Conservation (phyloP, 1,284 basidiomycete species). For the Pisolithus thermaeus region DNA sequence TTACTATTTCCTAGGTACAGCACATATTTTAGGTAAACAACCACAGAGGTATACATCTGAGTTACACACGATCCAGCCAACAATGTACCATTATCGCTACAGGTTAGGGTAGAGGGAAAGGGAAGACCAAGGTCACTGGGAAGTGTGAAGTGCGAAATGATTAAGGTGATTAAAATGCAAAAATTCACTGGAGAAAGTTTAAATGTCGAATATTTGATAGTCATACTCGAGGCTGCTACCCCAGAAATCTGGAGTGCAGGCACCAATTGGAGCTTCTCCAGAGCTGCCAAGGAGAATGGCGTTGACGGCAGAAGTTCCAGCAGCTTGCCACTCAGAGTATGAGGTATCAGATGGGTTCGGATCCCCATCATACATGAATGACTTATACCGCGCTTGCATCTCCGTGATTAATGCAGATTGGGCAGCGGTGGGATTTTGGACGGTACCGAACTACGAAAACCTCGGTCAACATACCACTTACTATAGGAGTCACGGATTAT, state of each 20-base stretch:
- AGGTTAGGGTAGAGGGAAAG: slow-evolving; percentile 1
- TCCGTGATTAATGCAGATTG: slow-evolving; percentile 56
- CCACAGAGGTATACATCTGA: no score
- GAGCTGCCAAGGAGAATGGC: slow-evolving; percentile 53
- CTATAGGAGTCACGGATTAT: not conserved
- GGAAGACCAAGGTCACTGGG: not conserved
- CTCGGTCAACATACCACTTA: not conserved
- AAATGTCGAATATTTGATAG: slow-evolving; percentile 60
- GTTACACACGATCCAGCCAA: no score
- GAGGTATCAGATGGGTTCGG: slow-evolving; percentile 45
- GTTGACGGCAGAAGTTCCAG: slow-evolving; percentile 44
- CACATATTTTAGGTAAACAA: no score
- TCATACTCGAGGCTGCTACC: slow-evolving; percentile 57
- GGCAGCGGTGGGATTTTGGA: slow-evolving; percentile 45
- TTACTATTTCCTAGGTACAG: no score
- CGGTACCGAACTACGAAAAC: slow-evolving; percentile 57
- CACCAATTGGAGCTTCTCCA: slow-evolving; percentile 45
- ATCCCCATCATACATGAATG: slow-evolving; percentile 56
- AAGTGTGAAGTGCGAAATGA: not conserved
- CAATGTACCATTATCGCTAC: slow-evolving; percentile 3
- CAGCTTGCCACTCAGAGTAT: slow-evolving; percentile 44
- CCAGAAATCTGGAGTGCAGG: slow-evolving; percentile 63
- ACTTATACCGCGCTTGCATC: slow-evolving; percentile 61
- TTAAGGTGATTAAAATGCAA: not conserved
- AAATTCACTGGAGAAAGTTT: slow-evolving; percentile 3